These are phyloP conservation scores for Globisporangium carolinianum DNA, from an alignment of 352 stramenopile species.

Conservation along the genomic window DNA sequence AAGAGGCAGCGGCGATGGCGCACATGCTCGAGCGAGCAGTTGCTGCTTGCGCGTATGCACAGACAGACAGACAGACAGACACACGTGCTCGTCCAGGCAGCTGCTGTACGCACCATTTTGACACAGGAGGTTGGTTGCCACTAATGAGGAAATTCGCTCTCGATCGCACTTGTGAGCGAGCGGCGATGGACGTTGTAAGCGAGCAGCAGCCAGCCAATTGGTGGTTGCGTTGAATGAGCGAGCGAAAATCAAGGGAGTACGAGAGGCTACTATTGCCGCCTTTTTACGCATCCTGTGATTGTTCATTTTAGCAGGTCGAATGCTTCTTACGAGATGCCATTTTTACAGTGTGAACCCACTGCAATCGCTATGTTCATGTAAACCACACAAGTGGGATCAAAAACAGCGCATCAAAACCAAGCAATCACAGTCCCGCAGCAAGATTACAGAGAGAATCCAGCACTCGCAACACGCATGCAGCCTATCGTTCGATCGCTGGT, in stretches of 20 bases:
- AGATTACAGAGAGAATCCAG: neutral
- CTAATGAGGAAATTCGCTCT: slow-evolving; percentile 14
- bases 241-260: neutral
- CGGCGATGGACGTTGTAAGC: neutral
- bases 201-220: slow-evolving; percentile 2
- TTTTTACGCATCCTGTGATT: slow-evolving; percentile 1
- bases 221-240: neutral
- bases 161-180: neutral
- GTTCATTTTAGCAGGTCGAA: too few species aligned
- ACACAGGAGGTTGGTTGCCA: slow-evolving; percentile 19
- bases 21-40: too few species aligned
- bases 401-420: neutral
- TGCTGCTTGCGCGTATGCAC: neutral
- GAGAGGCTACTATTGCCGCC: neutral
- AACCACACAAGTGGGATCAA: neutral
- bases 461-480: neutral
- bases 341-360: slow-evolving; percentile 8
- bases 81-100: neutral
- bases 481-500: neutral
- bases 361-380: neutral
- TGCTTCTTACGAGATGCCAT: neutral
- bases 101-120: slow-evolving; percentile 15
- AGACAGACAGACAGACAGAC: neutral
- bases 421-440: neutral
- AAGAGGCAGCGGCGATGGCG: too few species aligned